Percentiles rank a stretch among this genome's conserved stretches.
Conservation (phyloP, 2,329 filamentous ascomycete genomes). For the Colletotrichum costaricense region DNA sequence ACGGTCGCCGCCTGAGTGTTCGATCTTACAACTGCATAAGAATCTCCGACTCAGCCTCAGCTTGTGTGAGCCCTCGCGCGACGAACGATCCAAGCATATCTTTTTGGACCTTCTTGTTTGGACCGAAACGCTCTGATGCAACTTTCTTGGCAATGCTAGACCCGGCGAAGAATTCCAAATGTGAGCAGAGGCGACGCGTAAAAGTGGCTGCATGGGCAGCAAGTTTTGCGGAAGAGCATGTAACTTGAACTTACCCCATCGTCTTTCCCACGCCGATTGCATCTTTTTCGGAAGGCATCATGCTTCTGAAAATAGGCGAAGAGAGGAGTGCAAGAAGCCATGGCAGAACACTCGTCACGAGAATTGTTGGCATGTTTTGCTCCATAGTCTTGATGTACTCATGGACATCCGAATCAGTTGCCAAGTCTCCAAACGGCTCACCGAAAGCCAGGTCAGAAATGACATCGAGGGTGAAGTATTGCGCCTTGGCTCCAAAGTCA, state of each 20-base stretch:
- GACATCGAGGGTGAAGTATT: conserved; percentile 66
- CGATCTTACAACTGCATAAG: conserved; percentile 48
- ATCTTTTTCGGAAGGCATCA: conserved; percentile 54
- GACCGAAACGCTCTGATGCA: conserved; percentile 57
- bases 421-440: conserved; percentile 58
- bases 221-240: conserved; percentile 38
- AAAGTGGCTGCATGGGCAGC: not conserved
- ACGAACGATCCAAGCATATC: conserved; percentile 65
- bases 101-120: conserved; percentile 52
- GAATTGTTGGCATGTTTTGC: conserved; percentile 56
- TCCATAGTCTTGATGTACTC: conserved; percentile 58
- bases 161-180: not conserved
- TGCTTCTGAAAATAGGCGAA: conserved; percentile 51
- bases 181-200: not conserved
- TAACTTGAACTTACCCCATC: conserved; percentile 53
- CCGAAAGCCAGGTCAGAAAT: conserved; percentile 64
- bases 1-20: too few species aligned
- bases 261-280: conserved; percentile 52
- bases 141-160: conserved; percentile 55
- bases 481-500: conserved; percentile 59
- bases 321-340: conserved; percentile 53
- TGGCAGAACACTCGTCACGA: conserved; percentile 55
- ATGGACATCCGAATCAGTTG: conserved; percentile 57
- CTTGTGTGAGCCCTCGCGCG: conserved; percentile 49
- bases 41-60: conserved; percentile 57